Conservation (phyloP, 768 basidiomycete species). For the Leccinum subgranulosum region DNA sequence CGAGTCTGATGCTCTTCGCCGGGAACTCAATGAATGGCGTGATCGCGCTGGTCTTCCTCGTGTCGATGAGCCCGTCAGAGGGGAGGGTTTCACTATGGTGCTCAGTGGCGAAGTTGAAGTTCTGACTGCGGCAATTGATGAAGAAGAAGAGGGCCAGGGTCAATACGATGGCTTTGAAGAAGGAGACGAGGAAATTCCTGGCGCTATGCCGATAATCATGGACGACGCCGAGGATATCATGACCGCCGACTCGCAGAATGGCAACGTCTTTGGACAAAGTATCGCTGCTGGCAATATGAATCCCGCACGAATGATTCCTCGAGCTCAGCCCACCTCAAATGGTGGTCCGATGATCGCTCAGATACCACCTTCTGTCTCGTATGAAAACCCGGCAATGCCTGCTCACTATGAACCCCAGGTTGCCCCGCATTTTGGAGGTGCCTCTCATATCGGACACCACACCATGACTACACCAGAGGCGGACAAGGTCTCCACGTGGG, state of each 20-base stretch:
- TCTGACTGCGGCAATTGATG: slow-evolving; percentile 49
- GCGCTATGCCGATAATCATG: slow-evolving; percentile 22
- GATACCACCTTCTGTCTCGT: slow-evolving; percentile 41
- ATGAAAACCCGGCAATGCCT: slow-evolving; percentile 53
- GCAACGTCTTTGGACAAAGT: slow-evolving; percentile 30
- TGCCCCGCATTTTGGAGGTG: slow-evolving; percentile 26
- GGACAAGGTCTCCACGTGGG: slow-evolving; percentile 32
- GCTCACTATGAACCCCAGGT: slow-evolving; percentile 41
- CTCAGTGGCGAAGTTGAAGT: slow-evolving; percentile 70
- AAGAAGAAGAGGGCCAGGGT: slow-evolving; percentile 46
- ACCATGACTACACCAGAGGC: slow-evolving; percentile 15
- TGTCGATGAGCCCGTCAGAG: slow-evolving; percentile 69
- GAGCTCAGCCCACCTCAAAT: slow-evolving; percentile 22
- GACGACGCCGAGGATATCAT: slow-evolving; percentile 33
- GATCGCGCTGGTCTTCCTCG: slow-evolving; percentile 67
- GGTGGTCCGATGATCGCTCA: slow-evolving; percentile 45
- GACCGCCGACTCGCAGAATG: slow-evolving; percentile 25
- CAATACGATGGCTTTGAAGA: slow-evolving; percentile 39
- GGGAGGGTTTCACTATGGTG: slow-evolving; percentile 70
- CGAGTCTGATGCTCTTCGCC: slow-evolving; percentile 83
- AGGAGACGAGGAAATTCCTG: slow-evolving; percentile 39
- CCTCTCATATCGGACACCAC: slow-evolving; percentile 22
- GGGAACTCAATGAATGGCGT: slow-evolving; percentile 94
- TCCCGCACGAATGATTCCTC: slow-evolving; percentile 25
- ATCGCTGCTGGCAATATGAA: slow-evolving; percentile 31